Percentiles rank a stretch among this genome's conserved stretches.
Evolutionary conservation across 2,329 filamentous ascomycete genomes (phyloP).

Genomic region (Beauveria scarabaeidicola): DNA sequence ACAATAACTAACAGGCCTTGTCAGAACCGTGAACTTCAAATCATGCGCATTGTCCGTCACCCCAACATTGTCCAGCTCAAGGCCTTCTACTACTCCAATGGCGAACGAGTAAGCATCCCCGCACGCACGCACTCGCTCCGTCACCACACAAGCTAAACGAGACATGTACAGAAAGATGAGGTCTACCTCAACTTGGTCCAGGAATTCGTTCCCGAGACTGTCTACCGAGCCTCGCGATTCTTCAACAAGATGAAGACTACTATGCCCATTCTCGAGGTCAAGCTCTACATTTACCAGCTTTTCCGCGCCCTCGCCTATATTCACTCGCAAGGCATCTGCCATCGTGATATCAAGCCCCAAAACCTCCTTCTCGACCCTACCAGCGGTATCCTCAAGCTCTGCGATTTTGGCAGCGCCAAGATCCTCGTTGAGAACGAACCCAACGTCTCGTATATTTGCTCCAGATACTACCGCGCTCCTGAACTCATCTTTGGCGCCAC

Average conservation of each 20-base stretch:
- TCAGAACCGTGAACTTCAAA: constrained; percentile 96
- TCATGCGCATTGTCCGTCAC: constrained; percentile 98
- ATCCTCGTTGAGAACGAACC: constrained; percentile 98
- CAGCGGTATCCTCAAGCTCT: constrained; percentile 89
- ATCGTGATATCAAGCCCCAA: constrained; percentile 98
- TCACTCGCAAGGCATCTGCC: constrained; percentile 97
- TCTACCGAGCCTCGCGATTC: constrained; percentile 94
- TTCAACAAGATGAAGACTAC: constrained; percentile 99
- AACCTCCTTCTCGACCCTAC: constrained; percentile 89
- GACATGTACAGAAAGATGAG: constrained; percentile 70
- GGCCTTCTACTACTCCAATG: constrained; percentile 99
- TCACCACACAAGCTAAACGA: neutral
- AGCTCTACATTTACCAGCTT: constrained; percentile 98
- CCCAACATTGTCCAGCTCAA: constrained; percentile 98
- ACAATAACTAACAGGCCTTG: constrained; percentile 14
- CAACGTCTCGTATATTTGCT: constrained; percentile 99
- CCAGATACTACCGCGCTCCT: constrained; percentile 93
- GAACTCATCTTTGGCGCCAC: constrained; percentile 98
- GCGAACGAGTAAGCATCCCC: constrained; percentile 69
- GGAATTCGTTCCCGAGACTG: constrained; percentile 96
- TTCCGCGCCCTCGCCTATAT: constrained; percentile 98
- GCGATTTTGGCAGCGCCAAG: constrained; percentile 98
- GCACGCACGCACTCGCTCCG: neutral
- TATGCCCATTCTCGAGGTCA: constrained; percentile 97
- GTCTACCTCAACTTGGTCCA: constrained; percentile 97